Percentiles rank a stretch among this genome's conserved stretches.
These are phyloP conservation scores for Cladosporium halotolerans DNA, from an alignment of 2,329 filamentous ascomycete genomes.

Conservation along the genomic window DNA sequence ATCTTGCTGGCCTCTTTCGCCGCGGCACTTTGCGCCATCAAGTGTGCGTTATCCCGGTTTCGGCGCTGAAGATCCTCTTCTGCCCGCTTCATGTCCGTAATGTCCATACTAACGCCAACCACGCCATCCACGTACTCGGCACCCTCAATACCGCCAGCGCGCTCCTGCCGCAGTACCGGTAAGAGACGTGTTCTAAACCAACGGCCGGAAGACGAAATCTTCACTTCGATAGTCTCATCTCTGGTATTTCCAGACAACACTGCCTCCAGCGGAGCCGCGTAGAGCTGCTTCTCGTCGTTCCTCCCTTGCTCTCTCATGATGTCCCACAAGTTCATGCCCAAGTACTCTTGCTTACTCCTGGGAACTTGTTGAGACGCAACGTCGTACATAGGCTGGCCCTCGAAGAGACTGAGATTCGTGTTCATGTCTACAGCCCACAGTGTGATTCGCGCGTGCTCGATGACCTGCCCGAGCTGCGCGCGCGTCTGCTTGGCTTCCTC, in stretches of 20 bases:
- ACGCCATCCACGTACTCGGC: conserved; percentile 60
- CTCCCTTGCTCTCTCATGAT: conserved; percentile 45
- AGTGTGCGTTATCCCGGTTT: conserved; percentile 64
- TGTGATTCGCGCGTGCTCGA: conserved; percentile 68
- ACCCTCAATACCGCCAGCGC: conserved; percentile 45
- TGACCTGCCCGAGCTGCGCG: conserved; percentile 66
- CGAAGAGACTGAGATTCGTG: conserved; percentile 59
- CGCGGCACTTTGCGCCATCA: conserved; percentile 68
- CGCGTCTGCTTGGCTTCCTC: conserved; percentile 59
- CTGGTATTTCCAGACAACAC: conserved; percentile 56
- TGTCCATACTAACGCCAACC: conserved; percentile 73
- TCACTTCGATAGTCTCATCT: conserved; percentile 60
- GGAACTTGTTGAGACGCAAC: conserved; percentile 8
- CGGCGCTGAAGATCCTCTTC: conserved; percentile 58
- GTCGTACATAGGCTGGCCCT: conserved; percentile 49
- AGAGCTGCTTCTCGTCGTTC: conserved; percentile 30
- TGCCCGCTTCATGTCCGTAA: conserved; percentile 63
- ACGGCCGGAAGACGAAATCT: conserved; percentile 50
- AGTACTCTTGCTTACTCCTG: conserved; percentile 25
- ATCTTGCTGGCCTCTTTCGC: conserved; percentile 74
- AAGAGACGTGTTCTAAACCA: conserved; percentile 69
- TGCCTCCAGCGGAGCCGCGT: conserved; percentile 55
- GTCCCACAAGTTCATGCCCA: conserved; percentile 59
- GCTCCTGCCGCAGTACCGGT: conserved; percentile 55
- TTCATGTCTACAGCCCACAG: conserved; percentile 65